Conservation (phyloP, 1,139 yeast genomes). For the Blastobotrys aristatus region DNA sequence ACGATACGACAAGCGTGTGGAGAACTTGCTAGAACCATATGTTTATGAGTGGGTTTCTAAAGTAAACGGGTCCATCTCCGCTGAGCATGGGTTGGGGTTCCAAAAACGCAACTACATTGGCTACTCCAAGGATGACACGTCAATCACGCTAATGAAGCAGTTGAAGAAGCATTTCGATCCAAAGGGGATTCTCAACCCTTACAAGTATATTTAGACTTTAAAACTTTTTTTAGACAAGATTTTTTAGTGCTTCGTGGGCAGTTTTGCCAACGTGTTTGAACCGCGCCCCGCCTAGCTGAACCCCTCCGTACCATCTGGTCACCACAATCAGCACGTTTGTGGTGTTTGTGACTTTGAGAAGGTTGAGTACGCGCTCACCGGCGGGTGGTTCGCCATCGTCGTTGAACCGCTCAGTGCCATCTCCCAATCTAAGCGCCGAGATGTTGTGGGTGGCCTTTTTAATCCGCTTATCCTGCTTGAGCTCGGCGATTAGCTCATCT, state of each 20-base stretch:
- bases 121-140: slow-evolving; percentile 69
- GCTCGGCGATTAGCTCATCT: slow-evolving; percentile 40
- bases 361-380: slow-evolving; percentile 65
- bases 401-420: slow-evolving; percentile 35
- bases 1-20: slow-evolving; percentile 70
- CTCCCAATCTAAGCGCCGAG: slow-evolving; percentile 66
- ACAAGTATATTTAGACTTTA: slow-evolving; percentile 52
- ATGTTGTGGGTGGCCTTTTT: slow-evolving; percentile 67
- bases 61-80: slow-evolving; percentile 81
- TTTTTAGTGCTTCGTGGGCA: slow-evolving; percentile 70
- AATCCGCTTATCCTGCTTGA: slow-evolving; percentile 54
- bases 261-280: slow-evolving; percentile 82
- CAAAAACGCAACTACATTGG: slow-evolving; percentile 87
- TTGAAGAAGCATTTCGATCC: slow-evolving; percentile 84
- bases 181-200: slow-evolving; percentile 84
- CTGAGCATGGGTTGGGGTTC: slow-evolving; percentile 96
- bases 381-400: slow-evolving; percentile 97
- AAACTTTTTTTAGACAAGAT: slow-evolving; percentile 47
- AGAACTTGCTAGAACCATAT: slow-evolving; percentile 78
- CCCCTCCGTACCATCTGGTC: slow-evolving; percentile 88
- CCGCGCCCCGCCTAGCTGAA: slow-evolving; percentile 75
- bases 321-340: slow-evolving; percentile 83
- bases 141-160: slow-evolving; percentile 67
- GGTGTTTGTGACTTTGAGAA: slow-evolving; percentile 61
- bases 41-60: slow-evolving; percentile 85